phyloP scores from a whole-genome alignment of 164 flowering plant species.

The Saururus chinensis region DNA sequence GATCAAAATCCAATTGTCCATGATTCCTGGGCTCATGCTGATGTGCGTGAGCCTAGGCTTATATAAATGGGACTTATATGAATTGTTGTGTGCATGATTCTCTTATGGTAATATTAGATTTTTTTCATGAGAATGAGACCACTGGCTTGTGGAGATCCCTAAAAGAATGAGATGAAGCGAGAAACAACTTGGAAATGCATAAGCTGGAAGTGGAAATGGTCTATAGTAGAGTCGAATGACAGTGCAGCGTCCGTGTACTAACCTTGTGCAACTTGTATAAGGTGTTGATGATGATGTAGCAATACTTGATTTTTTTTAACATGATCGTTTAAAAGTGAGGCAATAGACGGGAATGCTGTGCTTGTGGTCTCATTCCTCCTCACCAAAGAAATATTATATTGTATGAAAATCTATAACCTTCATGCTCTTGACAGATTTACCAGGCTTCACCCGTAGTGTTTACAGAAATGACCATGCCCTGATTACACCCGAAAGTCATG shows the following conservation, averaged over 20 bases:
- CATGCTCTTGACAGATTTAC: constrained; percentile 49
- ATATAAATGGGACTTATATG: too few species aligned
- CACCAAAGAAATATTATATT: not conserved
- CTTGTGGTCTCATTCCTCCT: too few species aligned
- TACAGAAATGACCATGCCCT: constrained; percentile 78
- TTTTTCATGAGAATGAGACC: not conserved
- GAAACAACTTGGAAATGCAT: constrained; percentile 6
- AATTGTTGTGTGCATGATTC: constrained; percentile 66
- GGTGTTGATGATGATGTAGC: too few species aligned
- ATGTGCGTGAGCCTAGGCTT: too few species aligned
- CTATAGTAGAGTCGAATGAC: too few species aligned
- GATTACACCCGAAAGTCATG: constrained; percentile 94
- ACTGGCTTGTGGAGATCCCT: not conserved
- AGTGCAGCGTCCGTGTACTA: too few species aligned
- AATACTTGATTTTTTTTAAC: too few species aligned
- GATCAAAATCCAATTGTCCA: too few species aligned
- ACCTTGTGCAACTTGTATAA: too few species aligned
- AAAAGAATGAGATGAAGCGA: not conserved
- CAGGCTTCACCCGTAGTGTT: constrained; percentile 97
- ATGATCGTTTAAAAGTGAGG: too few species aligned
- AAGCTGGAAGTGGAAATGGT: not conserved
- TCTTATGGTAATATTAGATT: constrained; percentile 9
- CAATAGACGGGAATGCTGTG: too few species aligned
- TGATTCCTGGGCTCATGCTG: too few species aligned
- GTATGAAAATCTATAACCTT: not conserved